Percentiles rank a stretch among this genome's conserved stretches.
Evolutionary conservation across 1,284 basidiomycete species (phyloP).

Genomic region (Cryptococcus sp.): DNA sequence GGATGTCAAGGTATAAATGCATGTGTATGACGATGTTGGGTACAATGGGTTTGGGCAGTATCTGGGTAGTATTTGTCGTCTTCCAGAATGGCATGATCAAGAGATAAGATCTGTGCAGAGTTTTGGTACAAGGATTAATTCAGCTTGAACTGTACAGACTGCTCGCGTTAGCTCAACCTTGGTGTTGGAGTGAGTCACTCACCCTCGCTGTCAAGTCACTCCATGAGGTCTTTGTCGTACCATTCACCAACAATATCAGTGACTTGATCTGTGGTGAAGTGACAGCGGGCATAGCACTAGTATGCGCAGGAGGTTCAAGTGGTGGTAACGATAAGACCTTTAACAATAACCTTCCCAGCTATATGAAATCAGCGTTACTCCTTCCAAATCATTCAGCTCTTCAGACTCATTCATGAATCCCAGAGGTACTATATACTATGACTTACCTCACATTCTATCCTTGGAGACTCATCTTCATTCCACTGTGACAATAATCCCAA

Average conservation of each 20-base stretch:
- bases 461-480: constrained; percentile 31
- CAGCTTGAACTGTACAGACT: too few relatives aligned
- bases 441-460: constrained; percentile 37
- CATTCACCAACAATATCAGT: constrained; percentile 31
- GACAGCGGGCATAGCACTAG: constrained; percentile 11
- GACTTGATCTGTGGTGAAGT: constrained; percentile 5
- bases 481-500: constrained; percentile 34
- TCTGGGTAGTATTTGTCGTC: too few relatives aligned
- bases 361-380: not conserved
- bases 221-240: constrained; percentile 24
- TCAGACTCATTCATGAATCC: too few relatives aligned
- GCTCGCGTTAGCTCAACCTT: too few relatives aligned
- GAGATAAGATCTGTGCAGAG: too few relatives aligned
- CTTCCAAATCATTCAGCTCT: not conserved
- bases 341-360: constrained; percentile 27
- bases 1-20: not conserved
- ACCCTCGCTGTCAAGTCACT: constrained; percentile 20
- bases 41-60: too few relatives aligned
- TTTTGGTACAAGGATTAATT: too few relatives aligned
- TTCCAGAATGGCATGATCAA: too few relatives aligned
- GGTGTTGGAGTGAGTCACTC: not conserved
- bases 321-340: constrained; percentile 17
- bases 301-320: constrained; percentile 5
- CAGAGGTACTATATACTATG: not conserved
- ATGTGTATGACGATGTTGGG: not conserved